Conservation (phyloP, 2,329 filamentous ascomycete species). For the Dendrostoma leiphaemia region DNA sequence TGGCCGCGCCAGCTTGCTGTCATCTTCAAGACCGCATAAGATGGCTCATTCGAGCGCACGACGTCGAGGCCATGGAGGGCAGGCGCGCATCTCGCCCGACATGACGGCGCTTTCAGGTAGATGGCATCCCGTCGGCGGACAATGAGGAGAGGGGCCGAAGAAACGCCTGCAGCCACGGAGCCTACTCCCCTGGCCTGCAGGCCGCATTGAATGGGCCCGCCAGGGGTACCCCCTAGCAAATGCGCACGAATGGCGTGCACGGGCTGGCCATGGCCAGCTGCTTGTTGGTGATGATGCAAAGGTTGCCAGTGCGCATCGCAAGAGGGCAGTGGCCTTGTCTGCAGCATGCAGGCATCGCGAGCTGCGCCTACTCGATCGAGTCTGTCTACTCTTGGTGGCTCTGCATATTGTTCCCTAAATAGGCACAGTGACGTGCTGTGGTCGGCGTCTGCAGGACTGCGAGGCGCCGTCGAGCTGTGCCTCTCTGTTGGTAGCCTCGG, state of each 20-base stretch:
- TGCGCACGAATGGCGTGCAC: constrained; percentile 1
- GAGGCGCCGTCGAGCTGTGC: not conserved
- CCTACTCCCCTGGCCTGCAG: constrained; percentile 18
- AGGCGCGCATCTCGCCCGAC: constrained; percentile 5
- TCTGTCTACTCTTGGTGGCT: not conserved
- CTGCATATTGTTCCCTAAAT: not conserved
- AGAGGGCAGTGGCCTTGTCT: not conserved
- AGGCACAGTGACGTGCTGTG: not conserved
- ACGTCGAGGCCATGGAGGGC: not conserved
- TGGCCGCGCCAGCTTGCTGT: not conserved
- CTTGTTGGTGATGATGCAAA: constrained; percentile 5
- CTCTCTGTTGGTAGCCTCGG: too few relatives aligned
- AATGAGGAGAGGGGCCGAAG: constrained; percentile 9
- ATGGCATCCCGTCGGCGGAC: constrained; percentile 13
- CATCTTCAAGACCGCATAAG: not conserved
- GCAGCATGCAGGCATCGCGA: constrained; percentile 1
- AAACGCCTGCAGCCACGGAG: constrained; percentile 18
- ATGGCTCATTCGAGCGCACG: not conserved
- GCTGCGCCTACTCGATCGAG: constrained; percentile 4
- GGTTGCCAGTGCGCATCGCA: not conserved
- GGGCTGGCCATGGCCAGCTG: constrained; percentile 8
- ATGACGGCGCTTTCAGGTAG: constrained; percentile 5
- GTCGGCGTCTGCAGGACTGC: not conserved
- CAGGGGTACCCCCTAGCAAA: constrained; percentile 7
- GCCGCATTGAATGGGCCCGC: constrained; percentile 16